Base-by-base conservation (phyloP, 371 early-diverging fungal genomes). In the Mucor sp. region DNA sequence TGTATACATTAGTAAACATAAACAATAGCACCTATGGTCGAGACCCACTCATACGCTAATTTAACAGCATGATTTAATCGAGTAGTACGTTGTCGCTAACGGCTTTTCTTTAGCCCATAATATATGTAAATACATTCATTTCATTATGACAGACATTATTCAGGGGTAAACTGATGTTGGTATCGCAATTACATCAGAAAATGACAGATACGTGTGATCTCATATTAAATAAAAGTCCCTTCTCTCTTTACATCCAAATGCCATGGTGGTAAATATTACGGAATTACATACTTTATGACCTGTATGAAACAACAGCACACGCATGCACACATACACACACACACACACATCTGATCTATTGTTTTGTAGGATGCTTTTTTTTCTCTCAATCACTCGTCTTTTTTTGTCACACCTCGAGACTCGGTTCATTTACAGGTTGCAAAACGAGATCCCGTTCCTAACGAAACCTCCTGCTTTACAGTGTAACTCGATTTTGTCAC, bases 341-440 rank as follows among this genome's bases (percentile, higher is more conserved):
- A 47, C 5, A 21, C 23, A 37, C 21, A 6, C 50, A 23, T 23
- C 50, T 23, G 50, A 50, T 50, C 50, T 50, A 8, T 21, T 23
- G 23, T 37, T 37, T 37, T 37, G 37, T 37, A 37, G 14, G 37
- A 14, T 37, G 37, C 37, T 37, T 37, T 37, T 37, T 37, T 37
- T 37, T 21, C 25, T 48, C 8, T 50, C 12, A 50, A 25, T 50
- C n/a, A 12, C 37, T 14, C 1, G 11, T 21, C 3, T 12, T 25
- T 12, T 25, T 48, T 48, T 50, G 50, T 50, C 50, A 50, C 50
- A 50, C 50, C 50, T 50, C 44, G 44, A 44, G 44, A 44, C 44
- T 44, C 44, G 44, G 44, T 44, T 44, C 50, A 50, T 50, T 50
- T 50, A 23, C 50, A 50, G 50, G 50, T 50, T 50, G 23, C 21